These are phyloP conservation scores for Amanita rimosa DNA, from an alignment of 768 basidiomycete species.

Conservation along the genomic window DNA sequence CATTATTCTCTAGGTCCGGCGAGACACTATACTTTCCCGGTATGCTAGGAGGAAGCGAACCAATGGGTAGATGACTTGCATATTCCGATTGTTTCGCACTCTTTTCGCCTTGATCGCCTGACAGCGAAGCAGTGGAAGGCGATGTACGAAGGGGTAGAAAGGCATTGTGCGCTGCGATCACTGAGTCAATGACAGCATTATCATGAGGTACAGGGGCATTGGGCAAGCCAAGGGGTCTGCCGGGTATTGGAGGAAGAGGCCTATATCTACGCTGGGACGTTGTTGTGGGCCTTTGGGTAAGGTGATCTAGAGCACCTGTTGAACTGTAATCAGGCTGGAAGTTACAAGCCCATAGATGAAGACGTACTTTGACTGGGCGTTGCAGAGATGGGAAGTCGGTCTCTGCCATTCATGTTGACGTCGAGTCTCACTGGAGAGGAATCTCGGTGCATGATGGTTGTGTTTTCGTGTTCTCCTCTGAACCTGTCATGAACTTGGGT, in stretches of 20 bases:
- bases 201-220: neutral
- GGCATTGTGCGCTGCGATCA: neutral
- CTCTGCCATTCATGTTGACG: neutral
- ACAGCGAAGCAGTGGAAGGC: neutral
- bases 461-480: neutral
- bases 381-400: neutral
- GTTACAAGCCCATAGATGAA: neutral
- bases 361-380: neutral
- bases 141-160: neutral
- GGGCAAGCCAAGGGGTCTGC: neutral
- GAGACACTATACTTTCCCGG: neutral
- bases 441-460: neutral
- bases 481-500: neutral
- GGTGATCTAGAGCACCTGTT: neutral
- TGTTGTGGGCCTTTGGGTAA: conserved; percentile 2
- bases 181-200: neutral
- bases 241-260: neutral
- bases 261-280: neutral
- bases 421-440: neutral
- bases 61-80: neutral
- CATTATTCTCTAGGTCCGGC: neutral
- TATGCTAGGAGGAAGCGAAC: neutral
- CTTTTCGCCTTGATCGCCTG: neutral
- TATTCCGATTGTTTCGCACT: neutral
- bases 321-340: too few species aligned